Base-by-base conservation (phyloP, 192 early-diverging fungal genomes). In the Umbelopsis isabellina region DNA sequence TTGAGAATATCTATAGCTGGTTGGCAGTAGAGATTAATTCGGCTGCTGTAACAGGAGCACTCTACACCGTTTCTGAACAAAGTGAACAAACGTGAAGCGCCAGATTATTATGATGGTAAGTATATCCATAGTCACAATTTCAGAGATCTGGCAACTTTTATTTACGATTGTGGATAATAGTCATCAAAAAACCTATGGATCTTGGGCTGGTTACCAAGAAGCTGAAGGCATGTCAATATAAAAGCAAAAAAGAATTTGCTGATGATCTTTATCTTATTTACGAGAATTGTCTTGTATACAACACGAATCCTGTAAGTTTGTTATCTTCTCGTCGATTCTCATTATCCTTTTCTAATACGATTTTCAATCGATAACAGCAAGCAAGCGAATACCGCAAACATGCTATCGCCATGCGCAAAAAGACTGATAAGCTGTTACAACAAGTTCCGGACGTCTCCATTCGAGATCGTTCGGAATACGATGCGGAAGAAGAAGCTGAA, bases 121-220 rank as follows among this genome's bases (percentile, higher is more conserved):
- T 49, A 27, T 30, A 10, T 46, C 64, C 7, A 65, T 0, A 47
- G 46, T 25, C 21, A 68, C 12, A 10, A 23, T 21, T 18, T 21
- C 1, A n/a, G 13, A 41, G 5, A 11, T n/a, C 13, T 15, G 15
- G 64, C 3, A 2, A 64, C 22, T 41, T 22, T 69, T 49, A 48
- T 35, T 49, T 12, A 51, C 55, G 53, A 41, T 47, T 66, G 44
- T 21, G 47, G 49, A 21, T 51, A 16, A 21, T 75, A 88, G 94
- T 99, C 53, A 96, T 99, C 72, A 90, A 89, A 76, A 77, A 91
- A 8, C 97, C 97, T 5, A 99, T 99, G 97, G 97, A 99, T 83
- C 82, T 99, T 37, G 89, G 87, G 16, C 91, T 92, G 45, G 94
- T 99, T 75, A 80, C 92, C 49, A 94, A 92, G 75, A 97, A 98